Evolutionary conservation across 192 early-diverging fungal species (phyloP).

Genomic region (Umbelopsis sp.): DNA sequence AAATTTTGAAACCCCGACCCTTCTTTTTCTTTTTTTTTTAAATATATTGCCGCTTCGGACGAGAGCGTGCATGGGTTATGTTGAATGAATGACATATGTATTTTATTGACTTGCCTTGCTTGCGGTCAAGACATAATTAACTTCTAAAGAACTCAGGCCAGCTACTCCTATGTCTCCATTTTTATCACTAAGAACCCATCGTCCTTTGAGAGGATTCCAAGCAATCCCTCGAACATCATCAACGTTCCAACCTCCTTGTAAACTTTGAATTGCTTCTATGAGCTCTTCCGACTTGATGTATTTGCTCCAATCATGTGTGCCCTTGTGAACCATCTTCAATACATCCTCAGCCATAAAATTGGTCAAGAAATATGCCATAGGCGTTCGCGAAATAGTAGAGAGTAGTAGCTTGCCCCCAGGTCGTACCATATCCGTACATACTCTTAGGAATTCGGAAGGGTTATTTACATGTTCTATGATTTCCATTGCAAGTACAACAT

Average conservation of each 20-base stretch:
- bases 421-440: slow-evolving; percentile 62
- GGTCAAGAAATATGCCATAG: slow-evolving; percentile 72
- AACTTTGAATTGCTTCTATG: slow-evolving; percentile 43
- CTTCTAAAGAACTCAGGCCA: slow-evolving; percentile 31
- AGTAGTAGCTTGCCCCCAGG: slow-evolving; percentile 69
- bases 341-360: slow-evolving; percentile 83
- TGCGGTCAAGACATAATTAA: slow-evolving; percentile 52
- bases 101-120: slow-evolving; percentile 15
- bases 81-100: too few species aligned
- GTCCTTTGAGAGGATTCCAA: slow-evolving; percentile 53
- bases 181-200: slow-evolving; percentile 39
- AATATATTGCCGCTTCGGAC: not conserved
- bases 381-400: slow-evolving; percentile 92
- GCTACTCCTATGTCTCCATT: slow-evolving; percentile 29
- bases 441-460: slow-evolving; percentile 68
- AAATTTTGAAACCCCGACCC: not conserved
- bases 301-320: slow-evolving; percentile 86
- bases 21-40: not conserved
- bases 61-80: too few species aligned
- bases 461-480: slow-evolving; percentile 92
- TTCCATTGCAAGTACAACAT: slow-evolving; percentile 84
- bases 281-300: slow-evolving; percentile 85
- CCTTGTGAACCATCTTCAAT: slow-evolving; percentile 72
- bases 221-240: slow-evolving; percentile 58
- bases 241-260: slow-evolving; percentile 45